Percentiles rank a stretch among this genome's conserved stretches.
Evolutionary conservation across 2,329 filamentous ascomycete genomes (phyloP).

Genomic region (Aspergillus proliferans): DNA sequence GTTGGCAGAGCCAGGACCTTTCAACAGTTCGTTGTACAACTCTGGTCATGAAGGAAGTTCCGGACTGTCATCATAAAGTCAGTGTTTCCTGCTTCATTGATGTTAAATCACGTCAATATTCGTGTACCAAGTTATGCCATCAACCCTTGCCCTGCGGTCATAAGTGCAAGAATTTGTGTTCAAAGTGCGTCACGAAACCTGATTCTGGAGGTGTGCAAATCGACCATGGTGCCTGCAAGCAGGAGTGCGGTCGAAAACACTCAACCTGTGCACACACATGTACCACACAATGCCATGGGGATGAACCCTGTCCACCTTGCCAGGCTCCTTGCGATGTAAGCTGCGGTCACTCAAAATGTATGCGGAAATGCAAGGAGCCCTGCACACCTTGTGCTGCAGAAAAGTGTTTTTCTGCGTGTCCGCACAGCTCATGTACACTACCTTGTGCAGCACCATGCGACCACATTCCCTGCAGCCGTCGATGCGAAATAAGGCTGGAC

Average conservation of each 20-base stretch:
- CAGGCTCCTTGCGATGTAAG: constrained; percentile 47
- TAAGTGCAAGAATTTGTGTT: constrained; percentile 47
- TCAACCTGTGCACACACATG: constrained; percentile 55
- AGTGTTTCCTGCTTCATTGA: constrained; percentile 47
- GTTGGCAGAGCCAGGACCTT: constrained; percentile 40
- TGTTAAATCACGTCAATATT: constrained; percentile 36
- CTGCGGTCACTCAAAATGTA: constrained; percentile 54
- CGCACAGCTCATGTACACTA: constrained; percentile 47
- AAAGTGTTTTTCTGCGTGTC: constrained; percentile 50
- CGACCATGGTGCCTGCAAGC: constrained; percentile 40
- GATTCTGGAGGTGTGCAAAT: constrained; percentile 21
- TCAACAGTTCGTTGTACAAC: constrained; percentile 44
- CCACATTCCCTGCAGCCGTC: constrained; percentile 57
- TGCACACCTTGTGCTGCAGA: constrained; percentile 56
- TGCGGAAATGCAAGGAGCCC: constrained; percentile 51
- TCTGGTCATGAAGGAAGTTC: constrained; percentile 44
- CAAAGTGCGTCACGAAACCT: constrained; percentile 40
- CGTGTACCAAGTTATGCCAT: constrained; percentile 47
- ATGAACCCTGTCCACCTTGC: constrained; percentile 23
- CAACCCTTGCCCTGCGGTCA: constrained; percentile 53
- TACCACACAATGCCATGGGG: constrained; percentile 46
- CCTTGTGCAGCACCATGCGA: constrained; percentile 62
- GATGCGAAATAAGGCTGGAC: constrained; percentile 48
- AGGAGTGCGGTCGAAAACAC: constrained; percentile 47
- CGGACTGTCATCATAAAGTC: constrained; percentile 52